A percentile compares a stretch with the other conserved stretches of the same genome.
These are phyloP conservation scores for Chionographis japonica DNA, from an alignment of 106 monocot genomes.

Conservation along the genomic window DNA sequence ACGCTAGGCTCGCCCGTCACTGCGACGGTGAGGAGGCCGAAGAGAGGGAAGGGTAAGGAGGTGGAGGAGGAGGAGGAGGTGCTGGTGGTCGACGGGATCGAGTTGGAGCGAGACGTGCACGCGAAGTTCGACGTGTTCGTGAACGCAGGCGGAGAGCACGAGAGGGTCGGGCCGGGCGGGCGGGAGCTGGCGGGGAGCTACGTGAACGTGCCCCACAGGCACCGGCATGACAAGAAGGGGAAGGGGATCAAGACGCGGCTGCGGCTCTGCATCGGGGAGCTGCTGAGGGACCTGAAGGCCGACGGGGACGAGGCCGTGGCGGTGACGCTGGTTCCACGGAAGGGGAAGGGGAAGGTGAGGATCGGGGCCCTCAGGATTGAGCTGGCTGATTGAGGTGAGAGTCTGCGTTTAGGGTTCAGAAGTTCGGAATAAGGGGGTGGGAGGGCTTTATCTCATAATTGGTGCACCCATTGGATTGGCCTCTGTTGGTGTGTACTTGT, in stretches of 20 bases:
- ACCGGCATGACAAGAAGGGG: background rate
- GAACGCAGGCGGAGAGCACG: constrained; percentile 17
- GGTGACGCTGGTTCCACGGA: no score
- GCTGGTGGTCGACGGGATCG: constrained; percentile 22
- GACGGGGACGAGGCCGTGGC: no score
- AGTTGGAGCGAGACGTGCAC: constrained; percentile 4
- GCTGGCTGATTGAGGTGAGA: no score
- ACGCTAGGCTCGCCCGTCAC: background rate
- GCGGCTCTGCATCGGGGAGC: no score
- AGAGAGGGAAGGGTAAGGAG: constrained; percentile 11
- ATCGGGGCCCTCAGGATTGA: no score
- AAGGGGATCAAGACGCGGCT: constrained; percentile 6
- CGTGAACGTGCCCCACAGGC: constrained; percentile 35
- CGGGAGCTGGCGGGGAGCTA: constrained; percentile 62
- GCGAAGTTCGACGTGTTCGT: constrained; percentile 49
- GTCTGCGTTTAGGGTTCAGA: no score
- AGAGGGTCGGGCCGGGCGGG: constrained; percentile 8
- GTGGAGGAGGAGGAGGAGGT: constrained; percentile 30
- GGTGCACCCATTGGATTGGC: no score
- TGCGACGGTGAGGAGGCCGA: constrained; percentile 5
- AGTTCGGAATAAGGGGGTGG: no score
- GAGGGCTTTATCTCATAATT: no score
- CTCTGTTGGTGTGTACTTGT: no score
- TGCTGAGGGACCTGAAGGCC: no score
- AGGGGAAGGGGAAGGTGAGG: no score